Evolutionary conservation across 441 rosid genomes (phyloP).

Genomic region (Melastoma candidum): DNA sequence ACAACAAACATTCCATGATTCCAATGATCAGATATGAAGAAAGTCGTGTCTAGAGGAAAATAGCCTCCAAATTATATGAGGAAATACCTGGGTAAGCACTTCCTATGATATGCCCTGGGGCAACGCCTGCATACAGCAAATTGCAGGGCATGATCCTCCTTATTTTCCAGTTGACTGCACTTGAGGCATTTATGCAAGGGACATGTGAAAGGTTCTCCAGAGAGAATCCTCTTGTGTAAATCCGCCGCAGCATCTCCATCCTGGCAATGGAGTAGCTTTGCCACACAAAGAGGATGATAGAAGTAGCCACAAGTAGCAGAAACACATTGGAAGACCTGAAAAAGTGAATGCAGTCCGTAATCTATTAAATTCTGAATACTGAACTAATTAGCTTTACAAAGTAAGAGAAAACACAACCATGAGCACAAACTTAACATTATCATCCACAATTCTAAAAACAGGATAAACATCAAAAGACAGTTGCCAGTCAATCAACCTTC

Average conservation of each 20-base stretch:
- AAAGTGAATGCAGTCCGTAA: constrained; percentile 3
- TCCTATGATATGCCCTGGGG: constrained; percentile 80
- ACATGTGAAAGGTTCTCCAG: constrained; percentile 64
- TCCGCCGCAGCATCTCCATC: constrained; percentile 50
- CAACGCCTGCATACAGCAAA: constrained; percentile 94
- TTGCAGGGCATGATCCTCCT: constrained; percentile 45
- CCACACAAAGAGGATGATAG: constrained; percentile 80
- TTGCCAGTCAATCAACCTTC: no score
- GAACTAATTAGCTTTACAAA: not conserved
- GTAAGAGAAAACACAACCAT: not conserved
- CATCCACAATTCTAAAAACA: no score
- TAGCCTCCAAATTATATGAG: not conserved
- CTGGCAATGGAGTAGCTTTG: constrained; percentile 40
- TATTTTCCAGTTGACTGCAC: constrained; percentile 66
- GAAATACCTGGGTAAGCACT: constrained; percentile 81
- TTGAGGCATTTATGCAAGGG: constrained; percentile 77
- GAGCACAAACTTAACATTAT: not conserved
- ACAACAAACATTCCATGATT: constrained; percentile 19
- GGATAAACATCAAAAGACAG: no score
- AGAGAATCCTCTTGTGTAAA: constrained; percentile 41
- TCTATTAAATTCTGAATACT: constrained; percentile 2
- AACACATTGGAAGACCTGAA: constrained; percentile 75
- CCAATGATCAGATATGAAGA: constrained; percentile 6
- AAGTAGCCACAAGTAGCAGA: constrained; percentile 84
- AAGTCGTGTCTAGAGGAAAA: not conserved